These are phyloP conservation scores for Apophysomyces trapeziformis DNA, from an alignment of 371 early-diverging fungal genomes.

Conservation along the genomic window DNA sequence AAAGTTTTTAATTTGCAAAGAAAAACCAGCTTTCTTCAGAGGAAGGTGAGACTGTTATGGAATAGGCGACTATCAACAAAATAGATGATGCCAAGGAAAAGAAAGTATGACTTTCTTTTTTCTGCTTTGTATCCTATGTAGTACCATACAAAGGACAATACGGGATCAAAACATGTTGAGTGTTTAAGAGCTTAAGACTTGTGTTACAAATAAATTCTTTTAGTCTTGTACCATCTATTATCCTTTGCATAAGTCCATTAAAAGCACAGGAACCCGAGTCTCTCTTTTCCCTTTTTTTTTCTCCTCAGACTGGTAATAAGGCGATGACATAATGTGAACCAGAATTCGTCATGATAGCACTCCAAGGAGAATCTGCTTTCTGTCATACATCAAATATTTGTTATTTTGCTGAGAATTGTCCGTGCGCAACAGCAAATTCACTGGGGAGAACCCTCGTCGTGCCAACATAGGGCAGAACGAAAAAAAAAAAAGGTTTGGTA, in stretches of 20 bases:
- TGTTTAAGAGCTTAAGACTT: constrained; percentile 10
- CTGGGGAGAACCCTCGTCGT: neutral
- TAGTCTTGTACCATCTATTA: neutral
- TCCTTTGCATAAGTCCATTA: constrained; percentile 1
- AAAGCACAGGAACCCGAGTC: neutral
- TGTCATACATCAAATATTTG: neutral
- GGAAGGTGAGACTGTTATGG: too few relatives aligned
- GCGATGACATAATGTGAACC: too few relatives aligned
- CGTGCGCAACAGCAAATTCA: neutral
- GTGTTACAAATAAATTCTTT: constrained; percentile 2
- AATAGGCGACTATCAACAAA: too few relatives aligned
- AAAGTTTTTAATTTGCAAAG: too few relatives aligned
- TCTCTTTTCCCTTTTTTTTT: neutral
- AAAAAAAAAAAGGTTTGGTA: neutral
- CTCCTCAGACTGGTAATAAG: neutral
- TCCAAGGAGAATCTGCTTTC: neutral
- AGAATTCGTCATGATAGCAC: neutral
- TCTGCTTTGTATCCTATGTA: neutral
- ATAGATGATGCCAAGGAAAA: too few relatives aligned
- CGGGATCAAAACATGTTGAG: neutral
- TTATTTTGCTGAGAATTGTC: neutral
- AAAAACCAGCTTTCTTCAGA: too few relatives aligned
- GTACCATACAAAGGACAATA: neutral
- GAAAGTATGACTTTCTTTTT: neutral
- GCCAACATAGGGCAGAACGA: neutral